A percentile compares a stretch with the other conserved stretches of the same genome.
These are phyloP conservation scores for Leishmania lainsoni DNA, from an alignment of 208 protist genomes.

Conservation along the genomic window DNA sequence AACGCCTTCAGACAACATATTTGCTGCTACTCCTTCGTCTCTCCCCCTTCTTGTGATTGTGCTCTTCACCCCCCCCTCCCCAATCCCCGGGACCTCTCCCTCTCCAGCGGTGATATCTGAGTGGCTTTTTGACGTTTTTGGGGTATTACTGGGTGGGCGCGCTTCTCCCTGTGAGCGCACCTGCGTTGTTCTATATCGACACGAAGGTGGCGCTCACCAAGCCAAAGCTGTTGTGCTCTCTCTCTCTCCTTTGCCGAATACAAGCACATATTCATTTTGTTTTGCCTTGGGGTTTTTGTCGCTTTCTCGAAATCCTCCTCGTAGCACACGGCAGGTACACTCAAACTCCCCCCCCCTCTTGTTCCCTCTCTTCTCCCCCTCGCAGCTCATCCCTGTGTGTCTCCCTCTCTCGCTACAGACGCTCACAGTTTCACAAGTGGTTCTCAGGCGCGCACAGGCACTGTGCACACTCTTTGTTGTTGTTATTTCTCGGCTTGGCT, in stretches of 20 bases:
- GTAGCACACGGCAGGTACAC: background rate
- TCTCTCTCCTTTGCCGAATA: background rate
- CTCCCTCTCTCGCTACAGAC: background rate
- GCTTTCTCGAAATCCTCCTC: background rate
- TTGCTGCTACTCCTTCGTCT: background rate
- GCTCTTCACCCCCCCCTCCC: background rate
- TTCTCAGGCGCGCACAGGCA: background rate
- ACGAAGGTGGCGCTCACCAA: background rate
- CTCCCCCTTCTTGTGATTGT: background rate
- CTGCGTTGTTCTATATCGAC: background rate
- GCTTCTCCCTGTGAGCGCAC: background rate
- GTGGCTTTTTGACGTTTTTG: background rate
- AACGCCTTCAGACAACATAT: background rate
- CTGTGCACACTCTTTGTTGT: slow-evolving; percentile 5
- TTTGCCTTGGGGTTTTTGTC: slow-evolving; percentile 5
- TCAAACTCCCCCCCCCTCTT: background rate
- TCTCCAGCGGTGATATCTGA: background rate
- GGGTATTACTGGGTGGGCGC: background rate
- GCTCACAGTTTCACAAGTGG: too few relatives aligned
- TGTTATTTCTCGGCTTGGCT: slow-evolving; percentile 26
- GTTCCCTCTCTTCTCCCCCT: background rate
- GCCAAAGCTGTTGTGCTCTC: background rate
- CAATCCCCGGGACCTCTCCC: background rate
- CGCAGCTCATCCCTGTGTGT: background rate
- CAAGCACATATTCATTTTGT: slow-evolving; percentile 8